Base-by-base conservation (phyloP, 2,329 filamentous ascomycete species). In the Xylariaceae sp. region DNA sequence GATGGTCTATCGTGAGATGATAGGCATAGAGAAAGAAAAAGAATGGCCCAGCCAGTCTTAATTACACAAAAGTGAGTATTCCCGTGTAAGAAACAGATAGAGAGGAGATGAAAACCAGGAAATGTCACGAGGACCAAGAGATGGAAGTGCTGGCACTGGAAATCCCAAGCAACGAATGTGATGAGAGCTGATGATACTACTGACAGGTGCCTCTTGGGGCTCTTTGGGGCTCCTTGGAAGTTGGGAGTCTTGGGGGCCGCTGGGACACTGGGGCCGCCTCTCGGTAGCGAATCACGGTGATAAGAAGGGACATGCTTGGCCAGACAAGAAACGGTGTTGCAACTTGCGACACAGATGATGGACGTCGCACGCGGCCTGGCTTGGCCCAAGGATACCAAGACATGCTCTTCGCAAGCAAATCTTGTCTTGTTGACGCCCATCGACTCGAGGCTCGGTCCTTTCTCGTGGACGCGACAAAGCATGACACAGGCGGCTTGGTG, bases 1-100 rank as follows among this genome's bases (percentile, higher is more conserved):
- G n/a, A n/a, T n/a, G n/a, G n/a, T n/a, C n/a, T n/a, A n/a, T n/a
- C n/a, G n/a, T n/a, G n/a, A n/a, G n/a, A n/a, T n/a, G n/a, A n/a
- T n/a, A n/a, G n/a, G n/a, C n/a, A 13, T 12, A 23, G 15, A 14
- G 17, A 31, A 17, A 23, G 13, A 8, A 12, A 29, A 26, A 11
- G 13, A 31, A 13, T 24, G 13, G 26, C 9, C 26, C 26, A 28
- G 15, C 5, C n/a, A 19, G 17, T 30, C 33, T 37, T 31, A 28
- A 23, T 31, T 28, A 39, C 32, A 35, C 47, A 43, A 38, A 36
- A 41, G 21, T 24, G 7, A 24, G 11, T 24, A 11, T 7, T 6
- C 21, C 21, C 21, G 11, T 24, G 11, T 11, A n/a, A 24, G 21
- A 24, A 24, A 24, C 7, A 24, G 21, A 24, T n/a, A 24, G 21